Evolutionary conservation across 495 filamentous ascomycete species (phyloP).

Genomic region (Cercophora newfieldiana): DNA sequence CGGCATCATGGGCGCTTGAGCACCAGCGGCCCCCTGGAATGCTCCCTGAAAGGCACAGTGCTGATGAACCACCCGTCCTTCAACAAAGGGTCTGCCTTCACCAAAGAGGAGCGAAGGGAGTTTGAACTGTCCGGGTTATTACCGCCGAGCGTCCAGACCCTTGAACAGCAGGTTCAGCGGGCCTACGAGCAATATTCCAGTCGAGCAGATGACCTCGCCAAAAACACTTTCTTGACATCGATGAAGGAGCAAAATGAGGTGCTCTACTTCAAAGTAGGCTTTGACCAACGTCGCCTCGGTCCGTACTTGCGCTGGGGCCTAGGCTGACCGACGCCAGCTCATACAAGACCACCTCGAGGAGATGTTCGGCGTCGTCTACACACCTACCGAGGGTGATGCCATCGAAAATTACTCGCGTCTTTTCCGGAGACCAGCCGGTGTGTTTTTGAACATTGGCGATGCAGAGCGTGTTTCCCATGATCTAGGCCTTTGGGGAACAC

Average conservation of each 20-base stretch:
- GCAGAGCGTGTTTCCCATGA: conserved; percentile 59
- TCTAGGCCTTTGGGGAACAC: conserved; percentile 64
- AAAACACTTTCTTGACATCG: conserved; percentile 84
- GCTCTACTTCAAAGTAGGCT: conserved; percentile 64
- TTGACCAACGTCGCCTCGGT: background rate
- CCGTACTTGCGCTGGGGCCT: background rate
- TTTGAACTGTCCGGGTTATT: conserved; percentile 74
- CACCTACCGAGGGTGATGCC: conserved; percentile 88
- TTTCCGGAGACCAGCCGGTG: conserved; percentile 73
- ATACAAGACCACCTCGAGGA: conserved; percentile 58
- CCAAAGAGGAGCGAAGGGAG: conserved; percentile 61
- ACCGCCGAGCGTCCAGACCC: conserved; percentile 69
- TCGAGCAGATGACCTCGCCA: conserved; percentile 61
- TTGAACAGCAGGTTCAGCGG: conserved; percentile 76
- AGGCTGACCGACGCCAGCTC: conserved; percentile 30
- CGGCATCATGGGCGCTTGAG: conserved; percentile 47
- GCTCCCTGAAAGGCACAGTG: conserved; percentile 58
- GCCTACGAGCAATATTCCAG: conserved; percentile 78
- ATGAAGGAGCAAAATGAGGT: conserved; percentile 85
- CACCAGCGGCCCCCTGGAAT: conserved; percentile 63
- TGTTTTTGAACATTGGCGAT: conserved; percentile 61
- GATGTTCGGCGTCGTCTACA: conserved; percentile 88
- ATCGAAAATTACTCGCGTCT: conserved; percentile 81
- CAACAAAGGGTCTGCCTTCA: conserved; percentile 84
- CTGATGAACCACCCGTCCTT: conserved; percentile 69